Conservation (phyloP, 2,329 filamentous ascomycete genomes). For the Diaporthe sp. region DNA sequence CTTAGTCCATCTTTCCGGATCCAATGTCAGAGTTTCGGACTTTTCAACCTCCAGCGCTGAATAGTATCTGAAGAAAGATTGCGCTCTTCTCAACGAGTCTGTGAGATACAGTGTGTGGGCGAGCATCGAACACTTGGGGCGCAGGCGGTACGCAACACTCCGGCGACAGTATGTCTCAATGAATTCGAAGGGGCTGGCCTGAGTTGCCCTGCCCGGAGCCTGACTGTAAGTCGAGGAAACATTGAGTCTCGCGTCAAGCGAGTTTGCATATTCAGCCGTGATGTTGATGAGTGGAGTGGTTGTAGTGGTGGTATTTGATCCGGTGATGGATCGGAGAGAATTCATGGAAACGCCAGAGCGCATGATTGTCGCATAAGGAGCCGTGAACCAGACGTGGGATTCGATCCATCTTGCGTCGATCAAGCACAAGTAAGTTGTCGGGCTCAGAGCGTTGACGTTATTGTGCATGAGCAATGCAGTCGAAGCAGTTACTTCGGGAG, state of each 20-base stretch:
- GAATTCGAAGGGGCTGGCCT: neutral
- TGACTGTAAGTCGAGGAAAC: neutral
- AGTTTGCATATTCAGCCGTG: neutral
- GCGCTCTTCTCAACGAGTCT: neutral
- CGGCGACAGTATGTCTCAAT: neutral
- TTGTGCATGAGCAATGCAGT: neutral
- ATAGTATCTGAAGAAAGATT: neutral
- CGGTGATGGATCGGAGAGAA: neutral
- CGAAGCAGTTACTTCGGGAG: accelerated
- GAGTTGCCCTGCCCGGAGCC: neutral
- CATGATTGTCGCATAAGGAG: neutral
- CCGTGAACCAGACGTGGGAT: neutral
- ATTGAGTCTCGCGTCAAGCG: neutral
- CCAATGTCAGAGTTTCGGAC: neutral
- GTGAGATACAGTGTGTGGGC: neutral
- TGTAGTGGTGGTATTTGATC: neutral
- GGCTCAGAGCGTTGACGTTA: neutral
- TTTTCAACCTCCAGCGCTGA: neutral
- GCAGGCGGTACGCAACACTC: neutral
- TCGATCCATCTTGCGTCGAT: slow-evolving; percentile 6
- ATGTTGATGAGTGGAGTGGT: neutral
- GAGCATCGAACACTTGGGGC: neutral
- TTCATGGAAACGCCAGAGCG: neutral
- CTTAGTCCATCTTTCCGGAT: neutral
- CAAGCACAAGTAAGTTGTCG: neutral